A percentile compares a stretch with the other conserved stretches of the same genome.
Evolutionary conservation across 768 basidiomycete species (phyloP).

Genomic region (Boletus reticuloceps): DNA sequence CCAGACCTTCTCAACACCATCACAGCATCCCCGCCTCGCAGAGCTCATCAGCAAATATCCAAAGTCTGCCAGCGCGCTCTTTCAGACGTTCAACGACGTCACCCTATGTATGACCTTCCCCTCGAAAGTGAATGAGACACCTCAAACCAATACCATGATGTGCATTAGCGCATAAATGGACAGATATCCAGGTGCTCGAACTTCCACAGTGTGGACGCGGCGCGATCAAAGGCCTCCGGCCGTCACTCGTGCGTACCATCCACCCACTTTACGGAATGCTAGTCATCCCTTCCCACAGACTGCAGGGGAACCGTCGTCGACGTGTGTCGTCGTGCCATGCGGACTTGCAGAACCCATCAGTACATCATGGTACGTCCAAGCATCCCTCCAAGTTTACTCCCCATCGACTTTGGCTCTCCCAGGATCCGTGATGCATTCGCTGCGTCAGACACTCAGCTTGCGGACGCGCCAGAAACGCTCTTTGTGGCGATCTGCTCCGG

Average conservation of each 20-base stretch:
- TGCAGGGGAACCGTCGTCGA: conserved; percentile 31
- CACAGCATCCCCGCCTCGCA: conserved; percentile 47
- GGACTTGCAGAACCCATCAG: conserved; percentile 64
- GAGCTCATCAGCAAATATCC: conserved; percentile 60
- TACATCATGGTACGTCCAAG: conserved; percentile 49
- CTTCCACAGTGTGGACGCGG: conserved; percentile 51
- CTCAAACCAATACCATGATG: background rate
- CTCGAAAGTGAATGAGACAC: background rate
- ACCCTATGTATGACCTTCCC: conserved; percentile 45
- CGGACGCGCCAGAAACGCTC: conserved; percentile 40
- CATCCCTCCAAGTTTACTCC: no score
- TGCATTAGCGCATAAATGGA: conserved; percentile 70
- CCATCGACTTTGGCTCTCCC: background rate
- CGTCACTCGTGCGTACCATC: conserved; percentile 42
- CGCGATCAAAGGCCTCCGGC: conserved; percentile 57
- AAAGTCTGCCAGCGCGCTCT: conserved; percentile 53
- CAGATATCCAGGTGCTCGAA: conserved; percentile 59
- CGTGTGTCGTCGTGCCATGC: conserved; percentile 57
- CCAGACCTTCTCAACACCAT: conserved; percentile 1
- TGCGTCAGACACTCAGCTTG: conserved; percentile 33
- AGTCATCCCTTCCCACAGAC: conserved; percentile 34
- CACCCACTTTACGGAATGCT: background rate
- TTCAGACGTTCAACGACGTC: conserved; percentile 78
- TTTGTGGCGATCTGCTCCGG: conserved; percentile 72
- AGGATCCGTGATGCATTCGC: conserved; percentile 62